phyloP scores from a whole-genome alignment of 108 stramenopile species.

The Fragilaria radians region DNA sequence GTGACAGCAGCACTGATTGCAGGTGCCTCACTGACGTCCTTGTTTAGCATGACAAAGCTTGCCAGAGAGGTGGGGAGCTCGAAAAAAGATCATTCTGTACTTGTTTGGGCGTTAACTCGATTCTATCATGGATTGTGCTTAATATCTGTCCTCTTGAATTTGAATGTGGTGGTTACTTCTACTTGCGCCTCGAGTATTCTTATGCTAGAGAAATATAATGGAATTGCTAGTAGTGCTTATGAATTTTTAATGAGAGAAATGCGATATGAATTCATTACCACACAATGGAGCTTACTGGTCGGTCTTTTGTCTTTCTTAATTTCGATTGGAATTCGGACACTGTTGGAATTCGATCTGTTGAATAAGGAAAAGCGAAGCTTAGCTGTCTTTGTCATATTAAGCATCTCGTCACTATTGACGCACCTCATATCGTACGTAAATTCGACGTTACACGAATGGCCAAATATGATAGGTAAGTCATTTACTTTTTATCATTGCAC shows the following conservation, averaged over 20 bases:
- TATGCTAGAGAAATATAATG: neutral
- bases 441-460: conserved; percentile 1
- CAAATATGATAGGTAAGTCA: conserved; percentile 3
- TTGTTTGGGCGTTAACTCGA: neutral
- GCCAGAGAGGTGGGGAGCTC: conserved; percentile 1
- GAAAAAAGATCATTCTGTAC: neutral
- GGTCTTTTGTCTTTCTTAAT: conserved; percentile 15
- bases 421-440: conserved; percentile 16
- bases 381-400: conserved; percentile 1
- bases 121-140: conserved; percentile 23
- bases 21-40: conserved; percentile 11
- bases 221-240: conserved; percentile 7
- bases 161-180: conserved; percentile 12
- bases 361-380: neutral
- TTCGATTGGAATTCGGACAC: conserved; percentile 9
- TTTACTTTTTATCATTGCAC: conserved; percentile 15
- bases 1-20: conserved; percentile 17
- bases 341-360: conserved; percentile 35
- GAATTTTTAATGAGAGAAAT: conserved; percentile 11
- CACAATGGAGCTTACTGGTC: conserved; percentile 27
- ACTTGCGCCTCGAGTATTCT: conserved; percentile 11
- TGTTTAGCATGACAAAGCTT: conserved; percentile 15
- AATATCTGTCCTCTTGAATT: conserved; percentile 20
- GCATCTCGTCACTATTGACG: conserved; percentile 3
- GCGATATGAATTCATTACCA: conserved; percentile 27